These are phyloP conservation scores for Citeromyces hawaiiensis DNA, from an alignment of 1,139 yeast genomes.

Conservation along the genomic window DNA sequence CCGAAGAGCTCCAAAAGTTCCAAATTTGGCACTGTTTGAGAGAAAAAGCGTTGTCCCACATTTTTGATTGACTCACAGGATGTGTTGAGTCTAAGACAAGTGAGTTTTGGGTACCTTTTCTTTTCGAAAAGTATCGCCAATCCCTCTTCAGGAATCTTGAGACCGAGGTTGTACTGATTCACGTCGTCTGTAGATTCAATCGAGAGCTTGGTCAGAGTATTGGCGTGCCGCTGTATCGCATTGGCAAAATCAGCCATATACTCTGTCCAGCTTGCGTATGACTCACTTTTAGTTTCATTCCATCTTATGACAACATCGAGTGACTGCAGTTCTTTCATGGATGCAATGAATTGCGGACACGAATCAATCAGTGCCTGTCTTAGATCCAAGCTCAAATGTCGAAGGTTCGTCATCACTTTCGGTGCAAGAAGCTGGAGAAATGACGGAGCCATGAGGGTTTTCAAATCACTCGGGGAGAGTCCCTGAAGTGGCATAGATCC, in stretches of 20 bases:
- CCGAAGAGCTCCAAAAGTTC: constrained; percentile 34
- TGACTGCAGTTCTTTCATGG: constrained; percentile 16
- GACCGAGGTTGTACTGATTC: constrained; percentile 2
- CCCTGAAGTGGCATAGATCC: constrained; percentile 8
- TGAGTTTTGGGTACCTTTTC: constrained; percentile 13
- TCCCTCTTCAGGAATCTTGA: constrained; percentile 4
- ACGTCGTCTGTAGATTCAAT: constrained; percentile 16
- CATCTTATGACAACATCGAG: constrained; percentile 30
- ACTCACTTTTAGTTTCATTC: constrained; percentile 21
- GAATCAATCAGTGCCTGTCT: constrained; percentile 30
- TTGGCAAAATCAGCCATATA: constrained; percentile 19
- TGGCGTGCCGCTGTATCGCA: constrained; percentile 17
- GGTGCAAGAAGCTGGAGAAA: background rate
- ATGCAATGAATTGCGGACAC: constrained; percentile 23
- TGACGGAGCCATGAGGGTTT: constrained; percentile 13
- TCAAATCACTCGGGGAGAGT: constrained; percentile 19
- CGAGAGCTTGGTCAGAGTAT: constrained; percentile 23
- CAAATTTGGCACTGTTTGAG: constrained; percentile 17
- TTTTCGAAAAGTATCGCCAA: constrained; percentile 11
- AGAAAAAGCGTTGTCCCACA: background rate
- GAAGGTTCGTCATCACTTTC: constrained; percentile 13
- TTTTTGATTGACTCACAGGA: background rate
- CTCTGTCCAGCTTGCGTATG: constrained; percentile 14
- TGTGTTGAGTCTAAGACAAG: constrained; percentile 24
- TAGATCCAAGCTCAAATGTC: constrained; percentile 25